These are phyloP conservation scores for Cinnamomum micranthum DNA, from an alignment of 164 flowering plant species.

Conservation along the genomic window DNA sequence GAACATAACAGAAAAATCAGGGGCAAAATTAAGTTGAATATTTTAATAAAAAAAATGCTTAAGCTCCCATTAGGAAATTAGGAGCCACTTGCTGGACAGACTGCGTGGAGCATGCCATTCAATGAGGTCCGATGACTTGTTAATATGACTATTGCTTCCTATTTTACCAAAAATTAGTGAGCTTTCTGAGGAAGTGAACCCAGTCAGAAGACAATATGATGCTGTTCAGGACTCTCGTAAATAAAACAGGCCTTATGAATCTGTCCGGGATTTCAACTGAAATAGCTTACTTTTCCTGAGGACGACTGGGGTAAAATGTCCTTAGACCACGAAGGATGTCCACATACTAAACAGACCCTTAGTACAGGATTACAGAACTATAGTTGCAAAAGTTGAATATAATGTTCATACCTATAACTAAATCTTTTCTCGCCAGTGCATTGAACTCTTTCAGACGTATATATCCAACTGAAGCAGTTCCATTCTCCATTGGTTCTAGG, in stretches of 20 bases:
- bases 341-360: neutral
- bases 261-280: neutral
- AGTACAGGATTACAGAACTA: neutral
- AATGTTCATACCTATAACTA: constrained; percentile 59
- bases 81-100: no score
- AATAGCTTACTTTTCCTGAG: neutral
- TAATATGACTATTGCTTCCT: neutral
- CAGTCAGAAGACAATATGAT: neutral
- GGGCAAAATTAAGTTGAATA: no score
- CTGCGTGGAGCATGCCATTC: no score
- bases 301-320: neutral
- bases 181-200: neutral
- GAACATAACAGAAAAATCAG: no score
- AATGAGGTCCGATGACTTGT: no score
- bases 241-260: neutral
- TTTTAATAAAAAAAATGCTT: no score
- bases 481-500: constrained; percentile 61
- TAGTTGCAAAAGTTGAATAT: neutral
- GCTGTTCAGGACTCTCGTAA: neutral
- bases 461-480: constrained; percentile 70
- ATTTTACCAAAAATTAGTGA: neutral
- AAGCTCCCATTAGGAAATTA: no score
- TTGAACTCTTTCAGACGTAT: constrained; percentile 93
- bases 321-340: neutral
- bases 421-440: constrained; percentile 93